Evolutionary conservation across 345 rosid species (phyloP).

Genomic region (Erysimum cheiranthoides): DNA sequence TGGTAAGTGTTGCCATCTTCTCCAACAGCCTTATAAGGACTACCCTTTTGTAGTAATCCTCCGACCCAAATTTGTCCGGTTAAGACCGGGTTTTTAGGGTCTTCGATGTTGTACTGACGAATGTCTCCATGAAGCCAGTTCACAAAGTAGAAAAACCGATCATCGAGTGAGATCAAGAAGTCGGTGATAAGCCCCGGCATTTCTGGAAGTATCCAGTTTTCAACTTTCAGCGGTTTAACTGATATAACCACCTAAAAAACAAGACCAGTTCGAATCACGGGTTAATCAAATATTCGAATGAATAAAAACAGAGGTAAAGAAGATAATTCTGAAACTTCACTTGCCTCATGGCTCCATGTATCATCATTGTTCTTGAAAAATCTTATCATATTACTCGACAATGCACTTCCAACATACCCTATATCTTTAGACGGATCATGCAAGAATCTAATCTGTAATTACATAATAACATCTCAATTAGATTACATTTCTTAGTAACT

Average conservation of each 20-base stretch:
- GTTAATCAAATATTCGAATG: not conserved
- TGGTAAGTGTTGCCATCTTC: constrained; percentile 74
- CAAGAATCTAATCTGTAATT: constrained; percentile 75
- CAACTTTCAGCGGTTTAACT: constrained; percentile 77
- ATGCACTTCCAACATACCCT: constrained; percentile 79
- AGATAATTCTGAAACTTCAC: constrained; percentile 1
- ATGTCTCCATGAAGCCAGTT: constrained; percentile 97
- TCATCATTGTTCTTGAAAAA: constrained; percentile 79
- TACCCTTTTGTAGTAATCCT: constrained; percentile 71
- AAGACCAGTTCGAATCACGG: not conserved
- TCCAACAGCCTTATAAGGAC: constrained; percentile 55
- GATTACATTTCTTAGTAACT: not conserved
- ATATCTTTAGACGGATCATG: constrained; percentile 81
- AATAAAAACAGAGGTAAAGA: not conserved
- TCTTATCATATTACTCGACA: constrained; percentile 79
- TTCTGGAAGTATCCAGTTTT: constrained; percentile 90
- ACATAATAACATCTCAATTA: not conserved
- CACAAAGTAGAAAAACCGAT: constrained; percentile 74
- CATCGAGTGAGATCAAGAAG: constrained; percentile 83
- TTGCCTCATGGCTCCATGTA: constrained; percentile 89
- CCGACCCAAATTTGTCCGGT: constrained; percentile 82
- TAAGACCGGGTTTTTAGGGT: constrained; percentile 69
- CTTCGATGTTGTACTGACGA: constrained; percentile 85
- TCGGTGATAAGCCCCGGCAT: constrained; percentile 91
- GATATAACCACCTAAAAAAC: constrained; percentile 62